Conservation (phyloP, 371 early-diverging fungal genomes). For the Rhizopus delemar region DNA sequence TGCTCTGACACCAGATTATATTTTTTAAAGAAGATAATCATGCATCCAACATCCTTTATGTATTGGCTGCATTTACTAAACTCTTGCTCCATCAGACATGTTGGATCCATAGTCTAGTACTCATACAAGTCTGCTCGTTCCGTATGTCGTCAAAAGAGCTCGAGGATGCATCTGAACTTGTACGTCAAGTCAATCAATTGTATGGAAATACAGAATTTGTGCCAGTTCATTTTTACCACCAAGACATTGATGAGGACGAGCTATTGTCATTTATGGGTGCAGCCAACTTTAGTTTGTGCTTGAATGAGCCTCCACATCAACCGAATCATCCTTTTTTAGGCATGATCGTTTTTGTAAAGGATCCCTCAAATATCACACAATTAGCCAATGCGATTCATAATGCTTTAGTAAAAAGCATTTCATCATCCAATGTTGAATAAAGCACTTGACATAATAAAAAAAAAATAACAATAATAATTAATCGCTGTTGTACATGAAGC, state of each 20-base stretch:
- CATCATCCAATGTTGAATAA: not conserved
- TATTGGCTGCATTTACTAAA: slow-evolving; percentile 20
- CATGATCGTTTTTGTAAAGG: not conserved
- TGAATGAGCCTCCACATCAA: not conserved
- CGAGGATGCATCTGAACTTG: slow-evolving; percentile 22
- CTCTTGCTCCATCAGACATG: not conserved
- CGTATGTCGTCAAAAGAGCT: slow-evolving; percentile 3
- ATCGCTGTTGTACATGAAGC: too few species aligned
- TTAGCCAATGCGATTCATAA: not conserved
- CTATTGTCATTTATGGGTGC: slow-evolving; percentile 17
- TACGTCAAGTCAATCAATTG: slow-evolving; percentile 30
- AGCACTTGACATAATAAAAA: too few species aligned
- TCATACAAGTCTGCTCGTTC: slow-evolving; percentile 14
- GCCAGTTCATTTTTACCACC: slow-evolving; percentile 31
- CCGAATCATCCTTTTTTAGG: not conserved
- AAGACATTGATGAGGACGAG: slow-evolving; percentile 25
- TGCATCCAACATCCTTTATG: slow-evolving; percentile 8
- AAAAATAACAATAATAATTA: too few species aligned
- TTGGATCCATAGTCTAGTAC: slow-evolving; percentile 8
- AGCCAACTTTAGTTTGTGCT: not conserved
- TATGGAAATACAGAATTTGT: slow-evolving; percentile 24
- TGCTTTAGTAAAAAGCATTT: not conserved
- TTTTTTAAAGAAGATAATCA: slow-evolving; percentile 17
- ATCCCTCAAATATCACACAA: not conserved
- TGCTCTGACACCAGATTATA: slow-evolving; percentile 23